Percentiles rank a stretch among this genome's conserved stretches.
These are phyloP conservation scores for Trichoderma lentiforme DNA, from an alignment of 2,329 filamentous ascomycete genomes.

Conservation along the genomic window DNA sequence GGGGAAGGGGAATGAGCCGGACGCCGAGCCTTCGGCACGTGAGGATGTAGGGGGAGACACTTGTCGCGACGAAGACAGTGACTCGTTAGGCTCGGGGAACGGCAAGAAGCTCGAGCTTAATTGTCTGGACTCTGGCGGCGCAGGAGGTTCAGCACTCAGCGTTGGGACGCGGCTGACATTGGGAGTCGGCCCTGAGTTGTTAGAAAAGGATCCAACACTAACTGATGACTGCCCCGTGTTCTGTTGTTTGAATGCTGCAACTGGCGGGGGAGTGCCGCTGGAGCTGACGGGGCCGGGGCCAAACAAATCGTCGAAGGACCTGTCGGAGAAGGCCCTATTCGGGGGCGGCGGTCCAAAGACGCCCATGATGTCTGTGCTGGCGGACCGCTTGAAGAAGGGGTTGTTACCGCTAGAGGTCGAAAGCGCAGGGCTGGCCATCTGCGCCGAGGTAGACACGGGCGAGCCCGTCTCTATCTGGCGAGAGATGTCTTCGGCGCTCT, in stretches of 20 bases:
- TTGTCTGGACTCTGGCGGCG: conserved; percentile 71
- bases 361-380: conserved; percentile 58
- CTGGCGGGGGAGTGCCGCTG: conserved; percentile 40
- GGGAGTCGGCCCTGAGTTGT: conserved; percentile 56
- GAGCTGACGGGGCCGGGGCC: conserved; percentile 58
- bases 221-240: conserved; percentile 55
- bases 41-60: conserved; percentile 64
- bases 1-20: conserved; percentile 27
- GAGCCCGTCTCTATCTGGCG: conserved; percentile 52
- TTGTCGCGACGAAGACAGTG: conserved; percentile 72
- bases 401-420: conserved; percentile 78
- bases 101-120: conserved; percentile 74
- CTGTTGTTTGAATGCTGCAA: conserved; percentile 47
- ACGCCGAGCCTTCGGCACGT: conserved; percentile 49
- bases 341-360: conserved; percentile 50
- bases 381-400: conserved; percentile 81
- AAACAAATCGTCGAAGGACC: conserved; percentile 83
- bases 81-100: conserved; percentile 63
- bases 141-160: conserved; percentile 52
- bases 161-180: conserved; percentile 61
- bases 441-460: conserved; percentile 43
- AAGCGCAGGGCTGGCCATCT: conserved; percentile 66
- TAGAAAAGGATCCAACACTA: conserved; percentile 49
- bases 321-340: conserved; percentile 51
- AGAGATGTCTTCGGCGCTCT: conserved; percentile 57